A percentile compares a stretch with the other conserved stretches of the same genome.
Conservation (phyloP, 2,329 filamentous ascomycete genomes). For the Neopestalotiopsis rosae region DNA sequence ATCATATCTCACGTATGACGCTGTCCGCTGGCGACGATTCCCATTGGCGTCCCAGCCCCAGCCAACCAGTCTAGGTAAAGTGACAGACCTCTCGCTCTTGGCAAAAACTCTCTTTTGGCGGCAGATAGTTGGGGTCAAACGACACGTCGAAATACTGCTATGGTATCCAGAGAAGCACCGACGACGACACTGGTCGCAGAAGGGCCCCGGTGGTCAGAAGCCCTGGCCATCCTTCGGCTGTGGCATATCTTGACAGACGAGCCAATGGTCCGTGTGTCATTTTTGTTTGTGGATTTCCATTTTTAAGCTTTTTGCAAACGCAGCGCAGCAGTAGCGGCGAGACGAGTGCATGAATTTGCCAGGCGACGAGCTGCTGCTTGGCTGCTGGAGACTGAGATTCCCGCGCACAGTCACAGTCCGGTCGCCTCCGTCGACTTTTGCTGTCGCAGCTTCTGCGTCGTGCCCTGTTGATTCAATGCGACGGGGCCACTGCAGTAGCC, state of each 20-base stretch:
- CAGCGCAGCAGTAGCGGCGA: neutral
- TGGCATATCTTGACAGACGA: constrained; percentile 19
- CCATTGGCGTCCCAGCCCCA: constrained; percentile 10
- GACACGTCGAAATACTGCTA: neutral
- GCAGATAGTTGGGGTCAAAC: constrained; percentile 20
- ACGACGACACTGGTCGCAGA: neutral
- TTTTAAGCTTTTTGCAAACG: constrained; percentile 21
- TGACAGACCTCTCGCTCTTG: constrained; percentile 14
- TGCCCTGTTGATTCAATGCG: constrained; percentile 32
- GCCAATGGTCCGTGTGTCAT: constrained; percentile 20
- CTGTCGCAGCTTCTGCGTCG: constrained; percentile 36
- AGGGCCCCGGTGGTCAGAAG: neutral
- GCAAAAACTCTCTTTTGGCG: constrained; percentile 26
- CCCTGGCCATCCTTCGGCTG: neutral
- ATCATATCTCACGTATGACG: constrained; percentile 8
- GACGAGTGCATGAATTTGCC: constrained; percentile 25
- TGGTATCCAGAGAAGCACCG: neutral
- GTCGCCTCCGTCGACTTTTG: constrained; percentile 29
- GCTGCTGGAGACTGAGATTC: constrained; percentile 24
- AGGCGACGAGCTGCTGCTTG: constrained; percentile 23
- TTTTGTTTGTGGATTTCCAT: constrained; percentile 19
- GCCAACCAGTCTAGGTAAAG: constrained; percentile 7
- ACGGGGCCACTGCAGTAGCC: constrained; percentile 18
- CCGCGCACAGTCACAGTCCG: constrained; percentile 22
- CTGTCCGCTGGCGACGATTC: constrained; percentile 7